These are phyloP conservation scores for Aspergillus novoparasiticus DNA, from an alignment of 2,329 filamentous ascomycete genomes.

Conservation along the genomic window DNA sequence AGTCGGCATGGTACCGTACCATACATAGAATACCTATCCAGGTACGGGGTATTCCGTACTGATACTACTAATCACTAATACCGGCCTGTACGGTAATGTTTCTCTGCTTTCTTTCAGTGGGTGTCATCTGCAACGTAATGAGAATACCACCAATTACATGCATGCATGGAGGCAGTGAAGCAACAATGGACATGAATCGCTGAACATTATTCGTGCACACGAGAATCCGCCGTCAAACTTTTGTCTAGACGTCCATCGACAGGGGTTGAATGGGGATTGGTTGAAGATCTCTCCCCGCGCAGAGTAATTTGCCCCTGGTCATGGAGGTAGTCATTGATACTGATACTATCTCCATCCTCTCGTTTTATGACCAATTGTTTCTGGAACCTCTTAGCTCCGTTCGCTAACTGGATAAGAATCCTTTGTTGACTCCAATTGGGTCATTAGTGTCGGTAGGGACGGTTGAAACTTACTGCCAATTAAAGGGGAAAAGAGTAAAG, in stretches of 20 bases:
- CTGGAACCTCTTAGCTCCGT: background rate
- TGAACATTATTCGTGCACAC: constrained; percentile 5
- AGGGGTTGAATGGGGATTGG: constrained; percentile 2
- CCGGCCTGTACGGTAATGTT: background rate
- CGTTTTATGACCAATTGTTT: background rate
- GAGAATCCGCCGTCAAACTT: constrained; percentile 5
- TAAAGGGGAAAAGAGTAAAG: background rate
- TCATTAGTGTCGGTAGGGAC: too few relatives aligned
- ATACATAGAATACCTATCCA: background rate
- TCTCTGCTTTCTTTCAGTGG: background rate
- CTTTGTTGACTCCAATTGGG: background rate
- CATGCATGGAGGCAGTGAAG: background rate
- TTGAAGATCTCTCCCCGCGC: constrained; percentile 21
- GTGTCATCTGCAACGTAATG: background rate
- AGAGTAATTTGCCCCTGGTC: background rate
- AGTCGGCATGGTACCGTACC: constrained; percentile 1
- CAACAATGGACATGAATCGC: background rate
- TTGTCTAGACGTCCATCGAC: constrained; percentile 10
- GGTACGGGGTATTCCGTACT: too few relatives aligned
- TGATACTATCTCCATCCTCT: background rate
- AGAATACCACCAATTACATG: constrained; percentile 1
- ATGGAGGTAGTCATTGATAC: background rate
- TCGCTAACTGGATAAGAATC: background rate
- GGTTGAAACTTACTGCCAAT: background rate
- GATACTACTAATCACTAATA: background rate